Evolutionary conservation across 129 eudicot genomes (phyloP).

Genomic region (Saussurea involucrata): DNA sequence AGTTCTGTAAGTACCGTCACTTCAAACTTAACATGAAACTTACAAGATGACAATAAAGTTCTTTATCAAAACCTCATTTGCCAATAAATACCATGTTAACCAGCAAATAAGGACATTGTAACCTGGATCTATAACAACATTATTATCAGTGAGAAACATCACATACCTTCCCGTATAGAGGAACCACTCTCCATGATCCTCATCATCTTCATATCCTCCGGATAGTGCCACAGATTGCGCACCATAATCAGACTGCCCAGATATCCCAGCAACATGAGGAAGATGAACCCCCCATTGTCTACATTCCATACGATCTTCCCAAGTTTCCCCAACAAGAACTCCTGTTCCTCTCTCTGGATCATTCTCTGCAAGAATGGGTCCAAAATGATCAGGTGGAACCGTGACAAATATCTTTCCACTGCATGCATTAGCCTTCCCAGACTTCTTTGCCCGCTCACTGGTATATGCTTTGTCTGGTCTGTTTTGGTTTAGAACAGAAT

Average conservation of each 20-base stretch:
- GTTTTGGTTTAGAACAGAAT: constrained; percentile 53
- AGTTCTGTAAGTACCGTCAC: neutral
- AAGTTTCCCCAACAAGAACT: constrained; percentile 82
- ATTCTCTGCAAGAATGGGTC: constrained; percentile 78
- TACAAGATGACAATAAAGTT: neutral
- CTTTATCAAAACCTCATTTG: neutral
- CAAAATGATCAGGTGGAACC: constrained; percentile 78
- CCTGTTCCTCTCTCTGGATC: constrained; percentile 82
- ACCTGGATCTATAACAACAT: neutral
- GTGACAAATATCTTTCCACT: constrained; percentile 95
- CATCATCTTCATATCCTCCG: constrained; percentile 39
- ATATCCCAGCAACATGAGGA: constrained; percentile 87
- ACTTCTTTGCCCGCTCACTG: constrained; percentile 76
- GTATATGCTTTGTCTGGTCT: constrained; percentile 81
- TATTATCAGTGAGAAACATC: neutral
- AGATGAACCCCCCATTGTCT: constrained; percentile 96
- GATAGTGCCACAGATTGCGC: constrained; percentile 41
- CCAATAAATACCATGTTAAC: too few species aligned
- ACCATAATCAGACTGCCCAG: constrained; percentile 60
- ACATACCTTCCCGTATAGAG: constrained; percentile 38
- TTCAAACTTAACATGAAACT: neutral
- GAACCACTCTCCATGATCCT: constrained; percentile 44
- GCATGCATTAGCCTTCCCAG: constrained; percentile 87
- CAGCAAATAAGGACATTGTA: neutral
- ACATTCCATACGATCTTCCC: constrained; percentile 75